Evolutionary conservation across 352 stramenopile genomes (phyloP).

Genomic region (Saprolegnia diclina): DNA sequence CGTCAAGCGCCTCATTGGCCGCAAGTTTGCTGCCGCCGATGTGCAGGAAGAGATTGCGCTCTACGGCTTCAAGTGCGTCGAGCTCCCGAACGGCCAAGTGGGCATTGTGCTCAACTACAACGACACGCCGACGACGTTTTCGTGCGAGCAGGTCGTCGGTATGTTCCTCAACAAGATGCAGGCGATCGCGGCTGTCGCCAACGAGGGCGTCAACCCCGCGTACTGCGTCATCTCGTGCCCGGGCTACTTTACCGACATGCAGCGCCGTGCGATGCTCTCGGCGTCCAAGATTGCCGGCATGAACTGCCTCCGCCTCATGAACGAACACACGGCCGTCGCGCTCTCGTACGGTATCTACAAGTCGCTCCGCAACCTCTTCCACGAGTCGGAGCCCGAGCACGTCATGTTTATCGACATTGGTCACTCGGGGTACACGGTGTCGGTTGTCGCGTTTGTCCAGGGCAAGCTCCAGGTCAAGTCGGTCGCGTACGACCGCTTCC

Average conservation of each 20-base stretch:
- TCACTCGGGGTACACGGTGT: constrained; percentile 89
- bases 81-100: constrained; percentile 82
- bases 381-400: constrained; percentile 90
- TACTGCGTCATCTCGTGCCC: constrained; percentile 95
- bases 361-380: constrained; percentile 91
- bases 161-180: constrained; percentile 98
- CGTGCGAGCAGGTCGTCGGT: constrained; percentile 93
- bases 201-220: constrained; percentile 78
- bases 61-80: constrained; percentile 87
- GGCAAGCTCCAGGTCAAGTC: constrained; percentile 95
- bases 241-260: constrained; percentile 96
- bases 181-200: constrained; percentile 89
- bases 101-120: constrained; percentile 91
- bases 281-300: constrained; percentile 92
- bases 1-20: constrained; percentile 96
- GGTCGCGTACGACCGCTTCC: constrained; percentile 89
- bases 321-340: constrained; percentile 96
- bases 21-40: constrained; percentile 93
- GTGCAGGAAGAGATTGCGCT: constrained; percentile 94
- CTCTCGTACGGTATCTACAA: constrained; percentile 96
- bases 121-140: constrained; percentile 85
- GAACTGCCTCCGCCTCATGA: constrained; percentile 96
- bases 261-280: constrained; percentile 93
- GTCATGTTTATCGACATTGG: constrained; percentile 99
- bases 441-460: constrained; percentile 91